Evolutionary conservation across 2,329 filamentous ascomycete genomes (phyloP).

Genomic region (Beauveria medogensis): DNA sequence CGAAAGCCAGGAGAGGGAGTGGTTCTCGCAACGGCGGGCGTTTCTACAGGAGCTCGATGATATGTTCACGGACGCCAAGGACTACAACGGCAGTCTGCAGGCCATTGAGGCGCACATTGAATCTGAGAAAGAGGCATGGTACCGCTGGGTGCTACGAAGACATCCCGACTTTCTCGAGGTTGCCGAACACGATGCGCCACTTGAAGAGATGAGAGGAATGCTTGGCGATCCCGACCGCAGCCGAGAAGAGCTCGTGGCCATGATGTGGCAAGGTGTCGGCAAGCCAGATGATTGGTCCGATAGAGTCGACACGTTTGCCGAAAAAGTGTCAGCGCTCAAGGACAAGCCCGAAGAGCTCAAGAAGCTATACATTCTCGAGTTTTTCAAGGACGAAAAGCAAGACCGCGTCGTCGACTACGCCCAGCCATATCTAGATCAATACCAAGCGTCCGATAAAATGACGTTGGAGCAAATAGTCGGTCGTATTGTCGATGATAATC

Average conservation of each 20-base stretch:
- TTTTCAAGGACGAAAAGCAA: slow-evolving; percentile 32
- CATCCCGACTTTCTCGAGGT: slow-evolving; percentile 31
- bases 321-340: slow-evolving; percentile 24
- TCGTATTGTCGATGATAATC: slow-evolving; percentile 24
- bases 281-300: slow-evolving; percentile 24
- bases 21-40: slow-evolving; percentile 41
- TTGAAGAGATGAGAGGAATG: slow-evolving; percentile 27
- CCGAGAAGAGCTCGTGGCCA: slow-evolving; percentile 28
- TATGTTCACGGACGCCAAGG: slow-evolving; percentile 40
- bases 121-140: slow-evolving; percentile 46
- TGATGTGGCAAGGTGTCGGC: slow-evolving; percentile 30
- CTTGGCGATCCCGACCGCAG: slow-evolving; percentile 30
- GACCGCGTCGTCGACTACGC: slow-evolving; percentile 24
- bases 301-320: slow-evolving; percentile 26
- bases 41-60: slow-evolving; percentile 43
- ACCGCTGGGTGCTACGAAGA: slow-evolving; percentile 35
- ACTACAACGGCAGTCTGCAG: slow-evolving; percentile 33
- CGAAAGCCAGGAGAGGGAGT: slow-evolving; percentile 33
- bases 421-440: slow-evolving; percentile 33
- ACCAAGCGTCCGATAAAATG: slow-evolving; percentile 19
- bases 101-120: slow-evolving; percentile 42
- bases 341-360: slow-evolving; percentile 25
- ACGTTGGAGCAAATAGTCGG: slow-evolving; percentile 27
- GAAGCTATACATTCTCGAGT: slow-evolving; percentile 31
- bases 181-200: slow-evolving; percentile 20